Evolutionary conservation across 2,329 filamentous ascomycete genomes (phyloP).

Genomic region (Cladosporium sp.): DNA sequence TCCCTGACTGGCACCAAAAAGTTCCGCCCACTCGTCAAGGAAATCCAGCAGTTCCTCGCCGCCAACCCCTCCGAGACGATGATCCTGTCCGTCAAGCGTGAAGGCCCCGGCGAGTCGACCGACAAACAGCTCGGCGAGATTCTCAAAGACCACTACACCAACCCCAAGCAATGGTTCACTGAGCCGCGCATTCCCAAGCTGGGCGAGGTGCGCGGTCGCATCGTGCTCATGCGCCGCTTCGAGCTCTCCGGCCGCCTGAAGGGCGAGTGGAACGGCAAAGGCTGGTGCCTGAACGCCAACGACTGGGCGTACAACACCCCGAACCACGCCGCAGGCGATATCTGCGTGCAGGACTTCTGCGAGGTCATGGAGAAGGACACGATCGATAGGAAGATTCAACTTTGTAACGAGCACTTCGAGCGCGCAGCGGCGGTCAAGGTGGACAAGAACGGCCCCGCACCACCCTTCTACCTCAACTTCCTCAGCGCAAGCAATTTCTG

Average conservation of each 20-base stretch:
- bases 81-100: constrained; percentile 82
- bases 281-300: constrained; percentile 54
- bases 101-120: constrained; percentile 73
- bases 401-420: constrained; percentile 68
- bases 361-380: constrained; percentile 69
- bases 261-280: constrained; percentile 45
- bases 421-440: constrained; percentile 46
- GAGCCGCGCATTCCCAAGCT: constrained; percentile 69
- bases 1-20: constrained; percentile 75
- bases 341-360: constrained; percentile 93
- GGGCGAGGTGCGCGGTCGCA: constrained; percentile 71
- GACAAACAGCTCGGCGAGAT: constrained; percentile 73
- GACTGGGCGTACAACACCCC: constrained; percentile 85
- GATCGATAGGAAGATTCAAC: constrained; percentile 74
- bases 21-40: constrained; percentile 65
- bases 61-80: constrained; percentile 74
- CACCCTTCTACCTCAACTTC: constrained; percentile 83
- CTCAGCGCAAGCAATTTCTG: constrained; percentile 90
- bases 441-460: background rate
- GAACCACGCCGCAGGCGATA: constrained; percentile 64
- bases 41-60: constrained; percentile 66
- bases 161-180: constrained; percentile 66
- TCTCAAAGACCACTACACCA: constrained; percentile 65
- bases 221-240: constrained; percentile 81
- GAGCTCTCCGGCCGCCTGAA: constrained; percentile 48